phyloP scores from a whole-genome alignment of 2,329 filamentous ascomycete species.

The Cladosporium velox region DNA sequence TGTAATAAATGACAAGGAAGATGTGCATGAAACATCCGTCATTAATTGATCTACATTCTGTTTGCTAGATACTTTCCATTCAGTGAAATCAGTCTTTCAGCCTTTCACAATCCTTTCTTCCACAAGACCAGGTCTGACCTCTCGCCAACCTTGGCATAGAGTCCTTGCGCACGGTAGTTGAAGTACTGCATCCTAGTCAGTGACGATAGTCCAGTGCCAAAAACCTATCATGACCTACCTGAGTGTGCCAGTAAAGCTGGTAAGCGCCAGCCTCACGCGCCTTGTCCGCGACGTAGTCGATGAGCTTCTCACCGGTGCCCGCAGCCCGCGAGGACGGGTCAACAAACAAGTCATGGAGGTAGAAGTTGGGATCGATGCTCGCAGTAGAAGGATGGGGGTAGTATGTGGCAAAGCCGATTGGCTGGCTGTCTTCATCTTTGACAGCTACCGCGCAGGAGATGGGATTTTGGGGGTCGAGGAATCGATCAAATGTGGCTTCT shows the following conservation, averaged over 20 bases:
- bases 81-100: not conserved
- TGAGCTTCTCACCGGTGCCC: conserved; percentile 65
- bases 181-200: conserved; percentile 11
- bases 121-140: conserved; percentile 20
- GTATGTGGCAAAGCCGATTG: conserved; percentile 12
- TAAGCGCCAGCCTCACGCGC: conserved; percentile 16
- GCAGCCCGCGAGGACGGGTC: conserved; percentile 12
- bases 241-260: conserved; percentile 22
- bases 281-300: conserved; percentile 73
- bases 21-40: not conserved
- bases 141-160: conserved; percentile 20
- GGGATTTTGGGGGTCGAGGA: conserved; percentile 11
- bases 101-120: conserved; percentile 4
- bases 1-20: not conserved
- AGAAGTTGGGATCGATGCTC: conserved; percentile 15
- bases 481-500: conserved; percentile 19
- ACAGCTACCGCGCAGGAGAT: conserved; percentile 11
- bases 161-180: conserved; percentile 20
- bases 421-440: not conserved
- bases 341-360: conserved; percentile 20
- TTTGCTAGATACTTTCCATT: not conserved
- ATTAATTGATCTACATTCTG: not conserved
- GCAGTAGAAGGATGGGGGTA: conserved; percentile 16
- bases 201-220: not conserved
- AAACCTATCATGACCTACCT: not conserved